Evolutionary conservation across 164 flowering plant species (phyloP).

Genomic region (Aristolochia contorta): DNA sequence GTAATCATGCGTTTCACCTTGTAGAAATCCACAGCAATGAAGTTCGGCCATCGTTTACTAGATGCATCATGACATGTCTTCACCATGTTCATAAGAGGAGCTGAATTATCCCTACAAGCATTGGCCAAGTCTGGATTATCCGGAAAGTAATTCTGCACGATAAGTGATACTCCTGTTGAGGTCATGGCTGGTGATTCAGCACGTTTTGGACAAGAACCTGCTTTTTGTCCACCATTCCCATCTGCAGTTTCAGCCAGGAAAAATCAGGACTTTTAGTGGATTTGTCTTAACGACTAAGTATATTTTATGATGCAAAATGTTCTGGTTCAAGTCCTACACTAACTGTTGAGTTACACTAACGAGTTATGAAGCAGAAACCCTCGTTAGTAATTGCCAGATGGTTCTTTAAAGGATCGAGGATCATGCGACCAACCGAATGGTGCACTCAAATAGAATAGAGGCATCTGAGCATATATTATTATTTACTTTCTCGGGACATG

Average conservation of each 20-base stretch:
- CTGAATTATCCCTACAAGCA: constrained; percentile 73
- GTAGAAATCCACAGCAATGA: constrained; percentile 81
- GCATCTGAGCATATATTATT: no score
- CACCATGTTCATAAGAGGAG: constrained; percentile 48
- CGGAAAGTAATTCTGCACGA: constrained; percentile 59
- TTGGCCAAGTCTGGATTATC: constrained; percentile 24
- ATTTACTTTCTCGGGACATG: no score
- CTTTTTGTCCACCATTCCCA: constrained; percentile 67
- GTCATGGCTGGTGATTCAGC: constrained; percentile 72
- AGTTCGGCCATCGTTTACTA: constrained; percentile 84
- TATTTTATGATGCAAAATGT: no score
- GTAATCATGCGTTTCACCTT: constrained; percentile 32
- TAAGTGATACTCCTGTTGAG: constrained; percentile 48
- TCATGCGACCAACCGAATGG: no score
- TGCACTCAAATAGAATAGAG: no score
- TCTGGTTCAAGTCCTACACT: no score
- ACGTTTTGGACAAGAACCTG: constrained; percentile 76
- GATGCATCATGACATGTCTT: constrained; percentile 61
- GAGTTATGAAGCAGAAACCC: no score
- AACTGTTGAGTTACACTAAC: no score
- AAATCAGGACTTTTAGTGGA: background rate
- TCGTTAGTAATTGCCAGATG: no score
- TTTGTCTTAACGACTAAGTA: no score
- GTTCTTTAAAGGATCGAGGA: no score
- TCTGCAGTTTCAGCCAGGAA: constrained; percentile 29